Base-by-base conservation (phyloP, 2,329 filamentous ascomycete genomes). In the Cadophora sp. region DNA sequence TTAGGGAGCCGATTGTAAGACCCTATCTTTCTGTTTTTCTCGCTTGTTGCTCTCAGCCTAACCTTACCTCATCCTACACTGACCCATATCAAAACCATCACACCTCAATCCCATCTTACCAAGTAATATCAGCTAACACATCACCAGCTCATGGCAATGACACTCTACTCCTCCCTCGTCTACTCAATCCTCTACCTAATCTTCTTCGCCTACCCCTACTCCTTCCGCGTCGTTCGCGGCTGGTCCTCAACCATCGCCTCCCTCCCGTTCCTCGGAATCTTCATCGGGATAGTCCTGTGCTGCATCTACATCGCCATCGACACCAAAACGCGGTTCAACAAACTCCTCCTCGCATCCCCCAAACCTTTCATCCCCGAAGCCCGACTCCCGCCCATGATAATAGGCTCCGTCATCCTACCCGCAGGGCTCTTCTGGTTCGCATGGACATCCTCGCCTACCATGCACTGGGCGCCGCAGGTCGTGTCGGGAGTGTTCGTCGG, bases 341-440 rank as follows among this genome's bases (percentile, higher is more conserved):
- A 43, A 18, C 55, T 58, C 13, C 55, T 58, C 20, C 36, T 27
- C 11, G 36, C 36, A 5, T 58, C 55, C n/a, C 13, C 36, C 36
- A 58, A 58, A 13, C 55, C 55, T 1, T 58, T 77, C 30, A 72
- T 79, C 22, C 82, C 82, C 0, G 83, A 85, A 71, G 80, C 80
- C 41, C 78, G 82, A 1, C 76, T 85, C 1, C 77, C 80, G 4
- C 81, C 82, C 0, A 83, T 84, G 78, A 83, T 85, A 24, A 70
- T 82, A 1, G 83, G 80, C 6, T 74, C 79, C 5, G 65, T 82
- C 1, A 70, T 84, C 3, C 74, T 83, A 0, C 80, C 82, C 1
- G 76, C 79, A 9, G 81, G 82, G 0, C 75, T 86, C 27, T 84
- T 85, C 69, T 83, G 81, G 82, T 85, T 85, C 67, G 82, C 80